phyloP scores from a whole-genome alignment of 1,139 yeast species.

The Hansenula anomala region DNA sequence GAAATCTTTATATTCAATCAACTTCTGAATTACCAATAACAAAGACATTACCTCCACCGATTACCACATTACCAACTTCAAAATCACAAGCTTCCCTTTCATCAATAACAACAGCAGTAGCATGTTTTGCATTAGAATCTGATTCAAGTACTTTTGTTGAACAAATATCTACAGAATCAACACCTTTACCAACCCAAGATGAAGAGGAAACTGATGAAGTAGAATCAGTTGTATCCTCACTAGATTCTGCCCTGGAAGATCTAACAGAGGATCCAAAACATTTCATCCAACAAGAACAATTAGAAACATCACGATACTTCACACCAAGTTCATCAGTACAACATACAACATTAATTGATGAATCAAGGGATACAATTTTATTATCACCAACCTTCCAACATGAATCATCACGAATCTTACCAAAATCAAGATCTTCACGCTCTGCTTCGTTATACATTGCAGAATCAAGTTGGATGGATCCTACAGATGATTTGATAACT shows the following conservation, averaged over 20 bases:
- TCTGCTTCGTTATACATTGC: slow-evolving; percentile 19
- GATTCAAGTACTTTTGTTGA: slow-evolving; percentile 21
- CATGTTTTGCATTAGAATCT: slow-evolving; percentile 25
- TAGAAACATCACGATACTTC: slow-evolving; percentile 6
- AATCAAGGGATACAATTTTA: slow-evolving; percentile 5
- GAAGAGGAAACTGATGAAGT: slow-evolving; percentile 1
- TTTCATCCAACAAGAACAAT: slow-evolving; percentile 19
- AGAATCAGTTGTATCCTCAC: slow-evolving; percentile 29
- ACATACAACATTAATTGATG: neutral
- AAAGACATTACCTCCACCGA: neutral
- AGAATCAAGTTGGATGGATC: slow-evolving; percentile 28
- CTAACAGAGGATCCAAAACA: slow-evolving; percentile 22
- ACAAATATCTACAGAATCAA: neutral
- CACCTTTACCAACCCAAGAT: neutral
- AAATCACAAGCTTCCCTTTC: slow-evolving; percentile 15
- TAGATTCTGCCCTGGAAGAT: slow-evolving; percentile 50
- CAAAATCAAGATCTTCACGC: slow-evolving; percentile 14
- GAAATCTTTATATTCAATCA: slow-evolving; percentile 31
- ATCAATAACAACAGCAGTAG: slow-evolving; percentile 27
- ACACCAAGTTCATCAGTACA: slow-evolving; percentile 1
- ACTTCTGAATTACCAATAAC: neutral
- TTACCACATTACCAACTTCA: slow-evolving; percentile 3
- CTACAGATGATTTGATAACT: slow-evolving; percentile 17
- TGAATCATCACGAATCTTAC: neutral
- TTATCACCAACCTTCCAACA: slow-evolving; percentile 3